Evolutionary conservation across 1,284 basidiomycete genomes (phyloP).

Genomic region (Fomitopsis schrenkii): DNA sequence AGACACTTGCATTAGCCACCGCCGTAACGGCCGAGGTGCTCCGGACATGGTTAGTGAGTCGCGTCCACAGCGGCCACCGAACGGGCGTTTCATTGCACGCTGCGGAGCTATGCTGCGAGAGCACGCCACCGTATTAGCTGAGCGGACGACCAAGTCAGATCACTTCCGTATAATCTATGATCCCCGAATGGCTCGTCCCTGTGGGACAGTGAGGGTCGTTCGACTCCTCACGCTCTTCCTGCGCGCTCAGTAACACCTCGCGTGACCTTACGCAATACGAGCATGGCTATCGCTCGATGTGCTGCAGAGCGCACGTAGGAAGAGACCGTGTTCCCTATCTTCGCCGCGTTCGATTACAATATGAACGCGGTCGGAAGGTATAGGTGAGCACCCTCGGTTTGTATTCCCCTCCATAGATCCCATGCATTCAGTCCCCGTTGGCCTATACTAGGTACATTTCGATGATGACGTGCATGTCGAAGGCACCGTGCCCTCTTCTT

Average conservation of each 20-base stretch:
- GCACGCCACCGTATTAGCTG: neutral
- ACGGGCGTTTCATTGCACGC: too few relatives aligned
- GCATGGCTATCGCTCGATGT: neutral
- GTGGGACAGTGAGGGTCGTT: neutral
- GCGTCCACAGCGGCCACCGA: too few relatives aligned
- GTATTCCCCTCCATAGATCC: neutral
- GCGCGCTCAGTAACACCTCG: neutral
- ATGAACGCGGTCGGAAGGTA: neutral
- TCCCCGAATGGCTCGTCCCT: neutral
- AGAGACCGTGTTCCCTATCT: neutral
- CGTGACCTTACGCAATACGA: neutral
- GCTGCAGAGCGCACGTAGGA: neutral
- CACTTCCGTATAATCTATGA: neutral
- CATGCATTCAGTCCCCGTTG: too few relatives aligned
- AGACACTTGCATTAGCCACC: neutral
- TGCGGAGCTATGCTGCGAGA: neutral
- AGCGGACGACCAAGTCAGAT: neutral
- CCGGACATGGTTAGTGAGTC: too few relatives aligned
- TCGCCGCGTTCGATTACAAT: neutral
- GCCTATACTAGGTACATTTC: too few relatives aligned
- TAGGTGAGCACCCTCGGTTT: neutral
- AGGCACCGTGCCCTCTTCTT: neutral
- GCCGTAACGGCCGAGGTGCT: neutral
- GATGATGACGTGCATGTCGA: too few relatives aligned
- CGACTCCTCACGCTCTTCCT: neutral